Evolutionary conservation across 108 stramenopile species (phyloP), one percentile per base, ranked within the genome.

Genomic region (Pseudonitzschia multiseries): DNA sequence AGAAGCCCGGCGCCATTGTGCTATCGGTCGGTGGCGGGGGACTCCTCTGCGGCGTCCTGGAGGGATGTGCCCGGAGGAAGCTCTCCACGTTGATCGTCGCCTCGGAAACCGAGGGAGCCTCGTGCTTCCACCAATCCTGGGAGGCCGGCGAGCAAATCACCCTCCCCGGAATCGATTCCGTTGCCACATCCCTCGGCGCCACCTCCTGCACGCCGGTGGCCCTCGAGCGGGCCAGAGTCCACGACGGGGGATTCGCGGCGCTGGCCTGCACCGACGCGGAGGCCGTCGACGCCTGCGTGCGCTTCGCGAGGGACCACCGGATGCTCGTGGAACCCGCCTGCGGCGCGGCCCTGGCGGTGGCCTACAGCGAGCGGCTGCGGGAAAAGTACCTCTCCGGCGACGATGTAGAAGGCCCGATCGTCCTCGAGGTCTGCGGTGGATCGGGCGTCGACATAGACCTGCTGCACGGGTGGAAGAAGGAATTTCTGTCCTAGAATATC

Each of bases 281-380:
- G 70, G 96, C 94, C 0, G 81, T 97, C 22, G 81, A 85, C 26
- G 93, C 93, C 14, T 94, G 93, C 74, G 20, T 87, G 36, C 74
- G 71, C 33, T 93, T 96, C 61, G 83, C 92, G 9, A 42, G 78
- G 0, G 93, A 96, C 68, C 90, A 92, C 71, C 86, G 96, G 20
- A 80, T 96, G 53, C 72, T 97, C 57, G 93, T 97, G 0, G 96
- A 97, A 77, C 96, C 96, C 0, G 93, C 96, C 0, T 96, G 94
- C 84, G 96, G 95, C 14, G 96, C 96, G 15, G 86, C 93, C 15
- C 71, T 96, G 59, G 93, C 93, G 18, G 81, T 86, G n/a, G 68
- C 87, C 54, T 94, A 91, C 71, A 83, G 84, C 28, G 83, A 89
- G 28, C 78, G 90, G 46, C 74, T 93, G 65, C 78, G 89, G 20